These are phyloP conservation scores for Camptophora hylomeconis DNA, from an alignment of 2,329 filamentous ascomycete species.

Conservation along the genomic window DNA sequence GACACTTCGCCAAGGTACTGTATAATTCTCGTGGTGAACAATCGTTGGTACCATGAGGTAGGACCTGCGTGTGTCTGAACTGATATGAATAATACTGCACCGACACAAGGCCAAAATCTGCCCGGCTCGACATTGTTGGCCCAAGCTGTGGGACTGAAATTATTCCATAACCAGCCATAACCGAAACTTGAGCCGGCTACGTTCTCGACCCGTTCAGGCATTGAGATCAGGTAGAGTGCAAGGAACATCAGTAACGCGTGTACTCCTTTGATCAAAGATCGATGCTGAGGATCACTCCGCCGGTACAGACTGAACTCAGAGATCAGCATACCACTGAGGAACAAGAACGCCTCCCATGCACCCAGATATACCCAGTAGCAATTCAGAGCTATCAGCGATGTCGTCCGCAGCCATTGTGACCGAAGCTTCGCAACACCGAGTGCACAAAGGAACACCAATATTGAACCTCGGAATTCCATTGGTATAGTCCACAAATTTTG, in stretches of 20 bases:
- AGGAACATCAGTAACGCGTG: background rate
- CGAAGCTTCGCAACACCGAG: constrained; percentile 2
- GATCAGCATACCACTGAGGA: constrained; percentile 28
- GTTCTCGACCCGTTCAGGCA: constrained; percentile 1
- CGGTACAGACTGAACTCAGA: constrained; percentile 28
- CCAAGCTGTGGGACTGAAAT: no score
- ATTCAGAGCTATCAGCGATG: constrained; percentile 1
- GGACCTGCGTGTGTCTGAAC: constrained; percentile 3
- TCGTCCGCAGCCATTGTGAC: constrained; percentile 3
- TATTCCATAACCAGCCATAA: constrained; percentile 1
- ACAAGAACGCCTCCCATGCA: constrained; percentile 28
- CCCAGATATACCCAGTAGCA: constrained; percentile 5
- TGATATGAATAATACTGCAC: constrained; percentile 2
- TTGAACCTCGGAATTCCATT: constrained; percentile 32
- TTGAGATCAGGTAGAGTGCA: constrained; percentile 1
- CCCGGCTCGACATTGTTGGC: constrained; percentile 1
- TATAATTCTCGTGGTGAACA: constrained; percentile 12
- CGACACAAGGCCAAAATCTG: constrained; percentile 5
- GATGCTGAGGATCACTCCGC: constrained; percentile 5
- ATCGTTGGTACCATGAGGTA: constrained; percentile 12
- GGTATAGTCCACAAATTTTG: constrained; percentile 36
- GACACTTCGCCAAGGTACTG: constrained; percentile 22
- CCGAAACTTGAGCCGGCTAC: constrained; percentile 1
- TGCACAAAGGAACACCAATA: constrained; percentile 26
- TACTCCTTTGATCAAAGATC: background rate